Base-by-base conservation (phyloP, 1,284 basidiomycete genomes). In the Tylopilus orsonianus region DNA sequence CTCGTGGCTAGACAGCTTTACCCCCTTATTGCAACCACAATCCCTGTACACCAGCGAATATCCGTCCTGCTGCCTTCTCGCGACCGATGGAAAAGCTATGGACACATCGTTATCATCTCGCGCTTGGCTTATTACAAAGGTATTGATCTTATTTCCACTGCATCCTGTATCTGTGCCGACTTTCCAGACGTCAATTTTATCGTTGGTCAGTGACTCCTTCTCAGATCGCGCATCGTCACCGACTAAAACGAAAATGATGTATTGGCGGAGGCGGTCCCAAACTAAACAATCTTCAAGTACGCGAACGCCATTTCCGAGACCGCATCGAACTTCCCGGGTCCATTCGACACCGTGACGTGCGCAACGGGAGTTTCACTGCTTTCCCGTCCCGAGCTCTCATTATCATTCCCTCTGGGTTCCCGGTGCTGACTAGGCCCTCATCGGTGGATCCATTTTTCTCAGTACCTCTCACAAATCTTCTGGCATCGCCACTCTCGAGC, bases 71-170 rank as follows among this genome's bases (percentile, higher is more conserved):
- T 10, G n/a, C 5, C 13, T 36, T 8, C 41, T 16, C 29, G 6
- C 12, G 5, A 22, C 18, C 3, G 14, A 32, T 23, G 37, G 14
- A 30, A 23, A 32, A 9, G 13, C 29, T 5, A 8, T 16, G 5
- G n/a, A n/a, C 44, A 90, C 0, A 91, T 99, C 41, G 87, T 99
- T 8, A 84, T 97, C 19, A 72, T 99, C n/a, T 93, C 93, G 8
- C 84, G 97, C n/a, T 74, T 99, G 24, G 93, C 91, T 0, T 98
- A 99, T 63, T 82, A 97, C 37, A 99, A 99, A 72, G 97, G 97
- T 2, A 89, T 99, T 50, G 97, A 99, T 64, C 81, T 99, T 14
- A 89, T 98, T 1, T 91, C 92, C 0, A 89, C 91, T 0, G 91
- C 94, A 0, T 97, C 96, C 0, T 80, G 85, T 22, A 89, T 99